Conservation (phyloP, 1,139 yeast genomes). For the Candida neerlandica region DNA sequence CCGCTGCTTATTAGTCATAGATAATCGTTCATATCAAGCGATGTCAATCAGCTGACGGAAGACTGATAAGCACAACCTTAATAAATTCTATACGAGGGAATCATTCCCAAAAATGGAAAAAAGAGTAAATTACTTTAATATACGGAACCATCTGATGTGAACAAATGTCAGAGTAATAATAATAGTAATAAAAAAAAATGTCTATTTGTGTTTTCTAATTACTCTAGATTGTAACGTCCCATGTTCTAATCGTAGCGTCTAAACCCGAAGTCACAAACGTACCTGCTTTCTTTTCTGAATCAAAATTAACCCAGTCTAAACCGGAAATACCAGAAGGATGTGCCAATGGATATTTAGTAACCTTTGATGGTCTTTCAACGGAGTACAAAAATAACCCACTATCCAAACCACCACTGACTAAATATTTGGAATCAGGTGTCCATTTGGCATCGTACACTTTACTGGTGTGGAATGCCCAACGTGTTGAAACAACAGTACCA, state of each 20-base stretch:
- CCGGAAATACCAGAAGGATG: constrained; percentile 87
- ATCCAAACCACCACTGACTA: constrained; percentile 82
- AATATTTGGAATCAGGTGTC: constrained; percentile 71
- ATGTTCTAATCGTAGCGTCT: constrained; percentile 78
- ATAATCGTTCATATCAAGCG: no score
- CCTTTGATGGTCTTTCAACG: constrained; percentile 75
- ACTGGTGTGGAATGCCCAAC: constrained; percentile 96
- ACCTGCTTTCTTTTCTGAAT: constrained; percentile 30
- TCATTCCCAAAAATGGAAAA: no score
- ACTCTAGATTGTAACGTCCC: constrained; percentile 47
- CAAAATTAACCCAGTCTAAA: constrained; percentile 63
- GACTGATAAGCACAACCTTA: no score
- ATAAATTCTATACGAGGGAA: no score
- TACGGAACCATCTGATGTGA: no score
- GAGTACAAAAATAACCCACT: constrained; percentile 80
- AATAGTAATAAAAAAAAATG: background rate
- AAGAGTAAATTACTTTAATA: no score
- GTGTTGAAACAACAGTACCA: constrained; percentile 67
- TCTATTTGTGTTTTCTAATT: background rate
- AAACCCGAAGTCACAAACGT: constrained; percentile 71
- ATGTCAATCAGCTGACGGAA: no score
- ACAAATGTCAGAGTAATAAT: background rate
- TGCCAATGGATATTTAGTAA: constrained; percentile 71
- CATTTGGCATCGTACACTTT: constrained; percentile 76
- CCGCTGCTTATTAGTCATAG: no score